A percentile compares a stretch with the other conserved stretches of the same genome.
These are phyloP conservation scores for Neonectria punicea DNA, from an alignment of 2,329 filamentous ascomycete species.

Conservation along the genomic window DNA sequence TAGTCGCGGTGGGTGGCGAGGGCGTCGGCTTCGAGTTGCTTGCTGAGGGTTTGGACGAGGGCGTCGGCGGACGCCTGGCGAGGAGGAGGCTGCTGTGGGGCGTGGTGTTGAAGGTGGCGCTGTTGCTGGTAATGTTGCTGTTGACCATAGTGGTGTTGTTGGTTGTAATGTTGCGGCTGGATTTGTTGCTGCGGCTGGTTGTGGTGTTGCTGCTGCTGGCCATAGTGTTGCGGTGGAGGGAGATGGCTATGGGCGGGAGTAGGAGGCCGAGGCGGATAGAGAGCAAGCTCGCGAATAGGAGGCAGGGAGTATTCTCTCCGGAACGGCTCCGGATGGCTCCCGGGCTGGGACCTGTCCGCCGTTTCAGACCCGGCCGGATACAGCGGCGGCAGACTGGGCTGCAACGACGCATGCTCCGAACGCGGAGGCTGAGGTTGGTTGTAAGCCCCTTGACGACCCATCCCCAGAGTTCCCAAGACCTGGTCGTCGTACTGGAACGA, in stretches of 20 bases:
- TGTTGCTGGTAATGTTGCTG: background rate
- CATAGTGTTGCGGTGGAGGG: background rate
- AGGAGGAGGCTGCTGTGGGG: too few species aligned
- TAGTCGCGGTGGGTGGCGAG: constrained; percentile 3
- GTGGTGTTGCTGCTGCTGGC: background rate
- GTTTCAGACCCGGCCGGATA: background rate
- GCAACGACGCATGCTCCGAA: background rate
- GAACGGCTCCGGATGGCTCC: background rate
- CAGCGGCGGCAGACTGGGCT: background rate
- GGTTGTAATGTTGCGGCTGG: too few species aligned
- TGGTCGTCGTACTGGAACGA: background rate
- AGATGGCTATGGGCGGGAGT: background rate
- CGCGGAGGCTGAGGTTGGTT: background rate
- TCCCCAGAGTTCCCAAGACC: background rate
- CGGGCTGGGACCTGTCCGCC: background rate
- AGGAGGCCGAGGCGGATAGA: background rate
- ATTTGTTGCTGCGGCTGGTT: background rate
- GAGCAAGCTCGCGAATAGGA: background rate
- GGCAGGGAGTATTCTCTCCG: background rate
- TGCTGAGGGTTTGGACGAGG: constrained; percentile 15
- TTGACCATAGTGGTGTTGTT: background rate
- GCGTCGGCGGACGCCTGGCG: too few species aligned
- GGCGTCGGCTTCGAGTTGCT: constrained; percentile 18
- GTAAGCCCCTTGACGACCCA: background rate
- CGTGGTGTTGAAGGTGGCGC: background rate